These are phyloP conservation scores for Shiraia sp. DNA, from an alignment of 2,329 filamentous ascomycete species.

Conservation along the genomic window DNA sequence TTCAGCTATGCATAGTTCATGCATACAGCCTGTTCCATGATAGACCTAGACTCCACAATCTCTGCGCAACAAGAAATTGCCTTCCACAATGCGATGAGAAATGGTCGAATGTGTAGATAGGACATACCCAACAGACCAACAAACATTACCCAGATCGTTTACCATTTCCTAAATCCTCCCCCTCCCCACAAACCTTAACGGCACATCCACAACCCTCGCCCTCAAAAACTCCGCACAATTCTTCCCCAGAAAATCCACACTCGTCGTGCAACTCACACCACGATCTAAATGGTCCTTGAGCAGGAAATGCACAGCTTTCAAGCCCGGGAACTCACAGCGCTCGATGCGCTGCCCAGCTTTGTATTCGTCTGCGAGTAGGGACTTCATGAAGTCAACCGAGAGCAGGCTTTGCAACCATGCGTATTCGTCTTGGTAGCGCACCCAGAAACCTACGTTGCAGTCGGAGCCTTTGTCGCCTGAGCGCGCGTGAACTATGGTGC, in stretches of 20 bases:
- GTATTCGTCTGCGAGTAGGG: conserved; percentile 34
- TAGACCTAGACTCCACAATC: too few relatives aligned
- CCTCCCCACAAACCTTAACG: conserved; percentile 25
- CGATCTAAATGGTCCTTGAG: conserved; percentile 31
- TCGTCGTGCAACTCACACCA: conserved; percentile 29
- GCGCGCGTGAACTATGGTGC: conserved; percentile 50
- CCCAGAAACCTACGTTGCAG: conserved; percentile 44
- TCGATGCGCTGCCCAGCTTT: conserved; percentile 26
- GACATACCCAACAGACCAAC: background rate
- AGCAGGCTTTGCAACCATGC: conserved; percentile 37
- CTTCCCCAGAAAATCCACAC: conserved; percentile 32
- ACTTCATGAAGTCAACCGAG: conserved; percentile 28
- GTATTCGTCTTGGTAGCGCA: conserved; percentile 37
- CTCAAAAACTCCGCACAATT: conserved; percentile 34
- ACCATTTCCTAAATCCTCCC: conserved; percentile 17
- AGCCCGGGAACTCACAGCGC: conserved; percentile 25
- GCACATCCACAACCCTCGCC: conserved; percentile 22
- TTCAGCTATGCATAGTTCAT: too few relatives aligned
- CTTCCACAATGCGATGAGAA: too few relatives aligned
- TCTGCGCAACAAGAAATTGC: too few relatives aligned
- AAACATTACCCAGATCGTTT: background rate
- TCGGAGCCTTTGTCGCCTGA: conserved; percentile 46
- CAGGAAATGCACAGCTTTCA: conserved; percentile 31
- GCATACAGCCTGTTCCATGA: too few relatives aligned
- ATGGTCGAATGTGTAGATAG: too few relatives aligned